phyloP scores from a whole-genome alignment of 768 basidiomycete species.

The Termitomyces sp. region DNA sequence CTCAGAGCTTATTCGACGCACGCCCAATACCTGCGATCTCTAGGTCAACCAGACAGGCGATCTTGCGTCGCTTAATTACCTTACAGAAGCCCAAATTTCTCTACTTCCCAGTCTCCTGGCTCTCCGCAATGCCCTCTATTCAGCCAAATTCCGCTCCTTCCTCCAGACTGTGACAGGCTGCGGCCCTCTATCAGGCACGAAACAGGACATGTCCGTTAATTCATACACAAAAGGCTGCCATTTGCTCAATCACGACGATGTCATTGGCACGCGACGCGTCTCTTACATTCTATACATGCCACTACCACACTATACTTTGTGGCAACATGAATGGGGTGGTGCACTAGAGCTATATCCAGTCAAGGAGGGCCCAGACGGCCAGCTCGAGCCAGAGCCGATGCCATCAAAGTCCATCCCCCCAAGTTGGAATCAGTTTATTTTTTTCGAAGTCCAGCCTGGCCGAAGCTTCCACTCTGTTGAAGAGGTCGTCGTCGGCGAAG shows the following conservation, averaged over 20 bases:
- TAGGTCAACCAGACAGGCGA: conserved; percentile 98
- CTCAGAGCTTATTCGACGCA: conserved; percentile 3
- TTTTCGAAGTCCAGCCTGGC: conserved; percentile 93
- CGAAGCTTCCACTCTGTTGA: conserved; percentile 95
- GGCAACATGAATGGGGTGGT: conserved; percentile 91
- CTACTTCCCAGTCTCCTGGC: conserved; percentile 76
- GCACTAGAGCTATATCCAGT: conserved; percentile 92
- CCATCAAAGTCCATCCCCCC: conserved; percentile 72
- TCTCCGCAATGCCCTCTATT: conserved; percentile 92
- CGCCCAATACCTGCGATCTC: conserved; percentile 1
- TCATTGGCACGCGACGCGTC: conserved; percentile 89
- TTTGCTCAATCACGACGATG: conserved; percentile 97
- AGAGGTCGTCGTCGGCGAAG: conserved; percentile 84
- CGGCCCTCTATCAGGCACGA: conserved; percentile 84
- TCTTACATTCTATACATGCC: conserved; percentile 98
- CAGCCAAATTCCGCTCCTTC: conserved; percentile 74
- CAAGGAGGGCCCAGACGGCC: conserved; percentile 51
- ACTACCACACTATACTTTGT: conserved; percentile 63
- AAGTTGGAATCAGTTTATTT: conserved; percentile 86
- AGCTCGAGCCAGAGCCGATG: conserved; percentile 62
- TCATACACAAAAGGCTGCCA: conserved; percentile 90
- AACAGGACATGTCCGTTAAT: conserved; percentile 95
- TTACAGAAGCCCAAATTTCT: conserved; percentile 71
- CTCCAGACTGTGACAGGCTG: conserved; percentile 87
- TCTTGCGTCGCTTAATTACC: conserved; percentile 87